Percentiles rank a stretch among this genome's conserved stretches.
Conservation (phyloP, 257 asterid genomes). For the Paraleonurus japonicus region DNA sequence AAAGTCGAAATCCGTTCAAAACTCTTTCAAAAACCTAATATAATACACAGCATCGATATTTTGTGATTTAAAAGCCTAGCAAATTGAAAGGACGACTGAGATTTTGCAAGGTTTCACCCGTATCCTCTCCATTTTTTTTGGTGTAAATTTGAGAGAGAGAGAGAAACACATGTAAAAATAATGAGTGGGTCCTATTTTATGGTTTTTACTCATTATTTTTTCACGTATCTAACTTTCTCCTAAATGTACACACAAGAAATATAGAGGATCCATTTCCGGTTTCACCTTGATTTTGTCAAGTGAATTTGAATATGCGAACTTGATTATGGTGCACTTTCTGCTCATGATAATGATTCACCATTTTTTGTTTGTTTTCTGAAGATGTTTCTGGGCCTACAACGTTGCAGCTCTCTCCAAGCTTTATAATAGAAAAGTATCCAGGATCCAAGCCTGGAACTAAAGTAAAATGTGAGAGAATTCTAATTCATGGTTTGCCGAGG, state of each 20-base stretch:
- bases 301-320: neutral
- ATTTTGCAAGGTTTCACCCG: too few species aligned
- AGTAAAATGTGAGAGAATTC: constrained; percentile 70
- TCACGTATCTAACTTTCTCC: too few species aligned
- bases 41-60: neutral
- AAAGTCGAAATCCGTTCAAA: neutral
- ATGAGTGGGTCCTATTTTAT: too few species aligned
- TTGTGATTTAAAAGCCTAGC: neutral
- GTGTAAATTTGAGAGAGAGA: too few species aligned
- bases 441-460: constrained; percentile 72
- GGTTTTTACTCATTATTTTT: too few species aligned
- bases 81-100: neutral
- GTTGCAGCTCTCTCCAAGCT: constrained; percentile 57
- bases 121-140: too few species aligned
- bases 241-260: too few species aligned
- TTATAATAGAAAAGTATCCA: constrained; percentile 65
- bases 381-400: constrained; percentile 48
- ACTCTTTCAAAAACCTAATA: neutral
- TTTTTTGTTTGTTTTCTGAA: constrained; percentile 34
- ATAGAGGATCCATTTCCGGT: too few species aligned
- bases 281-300: neutral
- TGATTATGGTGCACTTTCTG: neutral
- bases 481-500: constrained; percentile 70
- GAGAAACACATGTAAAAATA: too few species aligned
- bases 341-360: neutral